Evolutionary conservation across 495 filamentous ascomycete genomes (phyloP).

Genomic region (Neurospora tetraspora): DNA sequence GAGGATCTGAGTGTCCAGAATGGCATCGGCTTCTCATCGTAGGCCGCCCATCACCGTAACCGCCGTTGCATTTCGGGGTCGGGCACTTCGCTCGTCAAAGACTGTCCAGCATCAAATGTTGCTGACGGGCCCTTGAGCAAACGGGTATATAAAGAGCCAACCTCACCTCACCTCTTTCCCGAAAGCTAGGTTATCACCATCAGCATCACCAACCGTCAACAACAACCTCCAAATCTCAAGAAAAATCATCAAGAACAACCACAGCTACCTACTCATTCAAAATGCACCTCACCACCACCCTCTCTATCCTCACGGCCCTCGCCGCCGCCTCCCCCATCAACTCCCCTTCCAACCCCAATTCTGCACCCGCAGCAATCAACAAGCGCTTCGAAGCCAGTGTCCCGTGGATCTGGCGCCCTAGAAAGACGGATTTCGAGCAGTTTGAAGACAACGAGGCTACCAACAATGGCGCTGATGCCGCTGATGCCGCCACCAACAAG

Average conservation of each 20-base stretch:
- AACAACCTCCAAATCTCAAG: not conserved
- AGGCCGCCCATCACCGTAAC: not conserved
- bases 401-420: no score
- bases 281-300: not conserved
- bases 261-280: not conserved
- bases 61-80: not conserved
- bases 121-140: not conserved
- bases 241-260: no score
- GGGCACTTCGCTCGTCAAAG: not conserved
- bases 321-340: not conserved
- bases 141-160: not conserved
- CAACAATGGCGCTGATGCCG: no score
- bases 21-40: not conserved
- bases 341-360: not conserved
- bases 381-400: no score
- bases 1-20: not conserved
- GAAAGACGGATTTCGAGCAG: no score
- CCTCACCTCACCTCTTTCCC: not conserved
- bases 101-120: not conserved
- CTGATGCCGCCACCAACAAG: no score
- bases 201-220: not conserved
- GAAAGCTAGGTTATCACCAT: not conserved
- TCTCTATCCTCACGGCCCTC: not conserved
- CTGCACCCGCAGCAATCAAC: not conserved
- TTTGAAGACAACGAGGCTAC: not conserved